Base-by-base conservation (phyloP, 768 basidiomycete species). In the Cystofilobasidium capitatum region DNA sequence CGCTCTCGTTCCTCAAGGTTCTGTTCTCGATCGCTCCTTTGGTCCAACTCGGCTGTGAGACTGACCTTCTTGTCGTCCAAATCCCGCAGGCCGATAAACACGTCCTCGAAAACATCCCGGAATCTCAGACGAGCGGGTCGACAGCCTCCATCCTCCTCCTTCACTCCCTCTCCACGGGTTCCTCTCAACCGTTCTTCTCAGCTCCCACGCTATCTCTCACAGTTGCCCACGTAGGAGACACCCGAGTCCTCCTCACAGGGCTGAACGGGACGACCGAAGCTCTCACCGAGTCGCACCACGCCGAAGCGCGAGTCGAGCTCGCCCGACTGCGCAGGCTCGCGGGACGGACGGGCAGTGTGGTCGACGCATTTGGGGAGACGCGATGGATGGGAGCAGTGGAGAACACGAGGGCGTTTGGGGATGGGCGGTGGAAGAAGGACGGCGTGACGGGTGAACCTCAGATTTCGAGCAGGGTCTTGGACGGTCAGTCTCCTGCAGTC, bases 371-470 rank as follows among this genome's bases (percentile, higher is more conserved):
- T 73, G 93, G 94, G 9, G 93, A 98, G 81, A 84, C 86, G 36
- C 81, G 93, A 85, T 94, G 91, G 90, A 94, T 96, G 88, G 94
- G 93, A 17, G 89, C 86, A 4, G 80, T 98, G 39, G 88, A 86
- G 36, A 97, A 97, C 71, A 97, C 94, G 2, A 80, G 94, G 78
- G 86, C 89, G 87, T 89, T 73, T 73, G 83, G 72, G 7, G 51
- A 55, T 31, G 71, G 72, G 42, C 36, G 61, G 24, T 70, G 62
- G 51, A 72, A 67, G 62, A 74, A 70, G 62, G 40, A 58, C 36
- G 26, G 92, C 0, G 88, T 97, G 26, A 96, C 92, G 24, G 60
- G 36, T 36, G 66, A 68, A 24, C 66, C 66, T 17, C 66, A 68
- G 33, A 60, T 68, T n/a, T 49, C 59, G 40, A 68, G 66, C 24